phyloP scores from a whole-genome alignment of 2,329 filamentous ascomycete genomes.

The Lasiodiplodia theobromae region DNA sequence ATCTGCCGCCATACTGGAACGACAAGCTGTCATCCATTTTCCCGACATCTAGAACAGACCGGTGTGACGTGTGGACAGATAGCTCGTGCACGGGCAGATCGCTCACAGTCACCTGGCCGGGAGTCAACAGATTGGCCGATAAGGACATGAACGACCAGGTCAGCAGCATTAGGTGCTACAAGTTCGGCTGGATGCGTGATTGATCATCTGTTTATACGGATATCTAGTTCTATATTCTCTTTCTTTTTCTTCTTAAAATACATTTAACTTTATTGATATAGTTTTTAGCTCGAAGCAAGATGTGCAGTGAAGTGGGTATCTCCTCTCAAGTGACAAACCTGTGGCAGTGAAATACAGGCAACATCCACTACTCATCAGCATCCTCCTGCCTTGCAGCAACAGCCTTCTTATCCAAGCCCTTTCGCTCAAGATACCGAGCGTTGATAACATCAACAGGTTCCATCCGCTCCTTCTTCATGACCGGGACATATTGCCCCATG shows the following conservation, averaged over 20 bases:
- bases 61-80: not conserved
- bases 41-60: not conserved
- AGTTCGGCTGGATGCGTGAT: not conserved
- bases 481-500: conserved; percentile 64
- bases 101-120: not conserved
- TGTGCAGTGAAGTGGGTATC: conserved; percentile 3
- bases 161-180: conserved; percentile 14
- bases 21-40: not conserved
- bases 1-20: conserved; percentile 10
- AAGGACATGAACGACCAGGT: conserved; percentile 7
- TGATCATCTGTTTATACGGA: no score
- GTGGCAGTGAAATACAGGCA: not conserved
- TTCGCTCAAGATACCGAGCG: conserved; percentile 62
- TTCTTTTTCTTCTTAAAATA: not conserved
- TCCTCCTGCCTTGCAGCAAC: not conserved
- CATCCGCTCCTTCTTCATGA: conserved; percentile 63
- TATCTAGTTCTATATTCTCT: not conserved
- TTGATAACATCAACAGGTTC: conserved; percentile 69
- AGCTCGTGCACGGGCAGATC: not conserved
- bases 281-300: not conserved
- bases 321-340: not conserved
- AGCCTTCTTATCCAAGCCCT: conserved; percentile 48
- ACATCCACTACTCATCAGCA: conserved; percentile 20
- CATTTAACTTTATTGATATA: not conserved
- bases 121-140: not conserved